Percentiles rank a stretch among this genome's conserved stretches.
Conservation (phyloP, 1,139 yeast species). For the Williopsis jadinii region DNA sequence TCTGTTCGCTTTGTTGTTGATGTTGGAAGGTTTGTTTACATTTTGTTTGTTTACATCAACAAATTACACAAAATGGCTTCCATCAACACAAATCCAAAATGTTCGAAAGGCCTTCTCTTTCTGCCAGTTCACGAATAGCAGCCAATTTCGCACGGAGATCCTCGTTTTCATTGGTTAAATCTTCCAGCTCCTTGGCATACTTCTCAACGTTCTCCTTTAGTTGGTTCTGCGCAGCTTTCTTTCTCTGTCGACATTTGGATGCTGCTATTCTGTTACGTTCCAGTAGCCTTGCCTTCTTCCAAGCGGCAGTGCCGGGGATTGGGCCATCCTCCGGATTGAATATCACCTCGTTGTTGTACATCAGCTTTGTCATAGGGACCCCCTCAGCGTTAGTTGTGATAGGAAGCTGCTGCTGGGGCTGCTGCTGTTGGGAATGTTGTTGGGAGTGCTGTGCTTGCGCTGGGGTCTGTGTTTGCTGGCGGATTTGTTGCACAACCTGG, state of each 20-base stretch:
- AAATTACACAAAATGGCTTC: no score
- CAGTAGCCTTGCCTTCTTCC: slow-evolving; percentile 27
- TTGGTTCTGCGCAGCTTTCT: slow-evolving; percentile 71
- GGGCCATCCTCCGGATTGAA: slow-evolving; percentile 60
- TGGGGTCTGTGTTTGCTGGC: slow-evolving; percentile 1
- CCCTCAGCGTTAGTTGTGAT: slow-evolving; percentile 13
- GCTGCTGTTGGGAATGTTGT: slow-evolving; percentile 1
- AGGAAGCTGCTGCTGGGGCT: neutral
- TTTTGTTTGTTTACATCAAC: no score
- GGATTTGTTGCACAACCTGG: slow-evolving; percentile 7
- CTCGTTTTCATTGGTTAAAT: slow-evolving; percentile 22
- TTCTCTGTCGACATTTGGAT: slow-evolving; percentile 88
- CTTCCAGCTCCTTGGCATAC: slow-evolving; percentile 38
- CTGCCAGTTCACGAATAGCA: neutral
- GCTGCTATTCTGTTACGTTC: slow-evolving; percentile 95
- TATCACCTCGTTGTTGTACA: slow-evolving; percentile 52
- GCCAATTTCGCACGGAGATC: slow-evolving; percentile 4
- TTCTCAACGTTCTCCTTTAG: slow-evolving; percentile 50
- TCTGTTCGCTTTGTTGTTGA: no score
- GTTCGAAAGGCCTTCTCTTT: neutral
- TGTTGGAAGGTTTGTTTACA: no score
- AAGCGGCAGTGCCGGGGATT: slow-evolving; percentile 72
- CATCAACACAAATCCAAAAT: neutral
- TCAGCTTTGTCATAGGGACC: slow-evolving; percentile 46
- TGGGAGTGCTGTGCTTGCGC: slow-evolving; percentile 4